Conservation (phyloP, 176 grass and related monocot genomes). For the Poa pratensis region DNA sequence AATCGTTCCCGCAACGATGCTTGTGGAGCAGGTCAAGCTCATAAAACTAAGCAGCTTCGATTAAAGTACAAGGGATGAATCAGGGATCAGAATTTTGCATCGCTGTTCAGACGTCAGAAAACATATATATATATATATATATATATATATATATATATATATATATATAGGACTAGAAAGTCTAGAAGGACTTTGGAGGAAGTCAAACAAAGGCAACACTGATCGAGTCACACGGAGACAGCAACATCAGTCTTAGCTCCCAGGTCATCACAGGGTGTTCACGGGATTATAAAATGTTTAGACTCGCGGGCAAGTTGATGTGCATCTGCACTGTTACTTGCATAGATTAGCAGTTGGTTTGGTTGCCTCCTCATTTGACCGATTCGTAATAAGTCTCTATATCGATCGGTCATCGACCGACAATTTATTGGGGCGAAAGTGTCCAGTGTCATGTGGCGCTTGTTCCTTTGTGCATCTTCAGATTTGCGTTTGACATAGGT, state of each 20-base stretch:
- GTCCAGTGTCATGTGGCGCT: conserved; percentile 30
- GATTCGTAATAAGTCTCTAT: neutral
- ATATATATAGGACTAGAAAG: neutral
- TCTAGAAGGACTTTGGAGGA: conserved; percentile 5
- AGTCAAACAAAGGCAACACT: conserved; percentile 30
- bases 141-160: too few species aligned
- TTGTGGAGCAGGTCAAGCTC: conserved; percentile 18
- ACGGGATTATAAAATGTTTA: conserved; percentile 22
- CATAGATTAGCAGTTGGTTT: neutral
- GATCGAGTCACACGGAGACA: neutral
- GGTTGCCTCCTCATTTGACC: conserved; percentile 3
- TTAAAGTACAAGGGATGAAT: neutral
- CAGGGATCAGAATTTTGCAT: conserved; percentile 17
- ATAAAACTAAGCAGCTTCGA: neutral
- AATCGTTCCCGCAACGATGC: neutral
- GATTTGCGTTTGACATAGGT: conserved; percentile 52
- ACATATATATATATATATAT: too few species aligned
- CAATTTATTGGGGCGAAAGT: neutral
- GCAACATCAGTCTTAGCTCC: conserved; percentile 30
- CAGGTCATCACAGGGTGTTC: conserved; percentile 11
- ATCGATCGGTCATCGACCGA: neutral
- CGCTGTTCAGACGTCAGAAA: neutral
- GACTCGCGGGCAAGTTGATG: conserved; percentile 10
- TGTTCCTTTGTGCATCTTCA: conserved; percentile 42
- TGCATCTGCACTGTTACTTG: neutral